phyloP scores from a whole-genome alignment of 305 asterid species.

The Solanum hybrid region DNA sequence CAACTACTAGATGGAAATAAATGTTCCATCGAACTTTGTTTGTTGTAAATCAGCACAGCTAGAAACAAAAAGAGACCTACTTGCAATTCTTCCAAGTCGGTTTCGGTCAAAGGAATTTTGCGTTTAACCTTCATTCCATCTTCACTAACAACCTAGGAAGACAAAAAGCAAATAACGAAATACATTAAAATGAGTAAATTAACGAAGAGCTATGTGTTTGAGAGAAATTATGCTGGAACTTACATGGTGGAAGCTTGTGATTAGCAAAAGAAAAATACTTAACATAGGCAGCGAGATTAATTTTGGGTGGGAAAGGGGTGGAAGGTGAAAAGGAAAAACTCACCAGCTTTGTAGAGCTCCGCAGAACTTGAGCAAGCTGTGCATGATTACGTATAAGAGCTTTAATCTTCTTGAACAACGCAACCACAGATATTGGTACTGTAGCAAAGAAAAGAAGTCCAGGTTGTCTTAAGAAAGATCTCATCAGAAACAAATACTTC shows the following conservation, averaged over 20 bases:
- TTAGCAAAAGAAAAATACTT: not conserved
- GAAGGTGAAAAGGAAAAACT: constrained; percentile 6
- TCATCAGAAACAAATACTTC: not conserved
- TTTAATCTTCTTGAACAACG: constrained; percentile 81
- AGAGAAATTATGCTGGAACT: not conserved
- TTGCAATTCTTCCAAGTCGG: constrained; percentile 78
- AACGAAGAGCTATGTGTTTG: not conserved
- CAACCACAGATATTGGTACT: constrained; percentile 82
- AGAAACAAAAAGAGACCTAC: constrained; percentile 26
- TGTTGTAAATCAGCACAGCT: not conserved
- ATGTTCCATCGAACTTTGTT: not conserved
- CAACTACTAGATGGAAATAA: not conserved
- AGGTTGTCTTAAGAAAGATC: not conserved
- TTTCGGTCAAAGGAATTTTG: constrained; percentile 51
- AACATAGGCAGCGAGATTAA: not conserved
- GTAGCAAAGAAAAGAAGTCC: constrained; percentile 4
- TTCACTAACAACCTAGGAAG: constrained; percentile 64
- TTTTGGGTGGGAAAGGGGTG: not conserved
- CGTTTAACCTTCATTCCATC: constrained; percentile 85
- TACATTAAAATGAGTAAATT: not conserved
- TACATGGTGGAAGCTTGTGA: not conserved
- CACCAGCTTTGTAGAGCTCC: constrained; percentile 68
- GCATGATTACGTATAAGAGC: constrained; percentile 37
- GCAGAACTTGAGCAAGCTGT: constrained; percentile 60
- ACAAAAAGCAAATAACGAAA: constrained; percentile 4